Evolutionary conservation across 306 rosid species (phyloP), one percentile per base, ranked within the genome.

Genomic region (Dalbergia cultrata): DNA sequence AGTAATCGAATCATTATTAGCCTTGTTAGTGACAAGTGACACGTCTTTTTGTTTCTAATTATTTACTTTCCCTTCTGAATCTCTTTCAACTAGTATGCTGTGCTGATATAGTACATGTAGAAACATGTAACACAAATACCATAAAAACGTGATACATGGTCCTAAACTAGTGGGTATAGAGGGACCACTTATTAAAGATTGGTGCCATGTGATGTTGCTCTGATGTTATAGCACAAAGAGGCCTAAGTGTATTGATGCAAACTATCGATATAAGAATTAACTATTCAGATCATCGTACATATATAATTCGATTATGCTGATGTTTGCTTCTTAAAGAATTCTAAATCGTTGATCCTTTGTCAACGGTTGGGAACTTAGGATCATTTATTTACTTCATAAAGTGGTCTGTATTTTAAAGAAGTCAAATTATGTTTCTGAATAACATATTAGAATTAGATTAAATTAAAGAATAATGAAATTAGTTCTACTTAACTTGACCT

Each of bases 151-250:
- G 54, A 57, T 65, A 56, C 21, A 7, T 17, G 13, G 18, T 11
- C 77, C 77, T 72, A 11, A 34, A 54, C 10, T 34, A 35, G 8
- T 13, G 11, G 17, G 10, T 41, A 39, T 7, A 7, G 45, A 33
- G 21, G 68, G 68, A 34, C 45, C 45, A 63, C 21, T n/a, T 62
- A 63, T 61, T 61, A 13, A 64, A 64, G 6, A 64, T 64, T 13
- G 49, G 7, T 63, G 13, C 19, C 19, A 2, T 60, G 39, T 60
- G n/a, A n/a, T n/a, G 37, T 9, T 60, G 65, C 34, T 22, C 39
- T 63, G 69, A 64, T 64, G 11, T 14, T 43, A 26, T 26, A 9
- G 47, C 47, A 43, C 47, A 43, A 2, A 43, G 11, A 7, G 47
- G 47, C 1, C 47, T 9, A 8, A 43, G 10, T 43, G 31, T 26